A percentile compares a stretch with the other conserved stretches of the same genome.
These are phyloP conservation scores for Anthracocystis setariae DNA, from an alignment of 1,284 basidiomycete genomes.

Conservation along the genomic window DNA sequence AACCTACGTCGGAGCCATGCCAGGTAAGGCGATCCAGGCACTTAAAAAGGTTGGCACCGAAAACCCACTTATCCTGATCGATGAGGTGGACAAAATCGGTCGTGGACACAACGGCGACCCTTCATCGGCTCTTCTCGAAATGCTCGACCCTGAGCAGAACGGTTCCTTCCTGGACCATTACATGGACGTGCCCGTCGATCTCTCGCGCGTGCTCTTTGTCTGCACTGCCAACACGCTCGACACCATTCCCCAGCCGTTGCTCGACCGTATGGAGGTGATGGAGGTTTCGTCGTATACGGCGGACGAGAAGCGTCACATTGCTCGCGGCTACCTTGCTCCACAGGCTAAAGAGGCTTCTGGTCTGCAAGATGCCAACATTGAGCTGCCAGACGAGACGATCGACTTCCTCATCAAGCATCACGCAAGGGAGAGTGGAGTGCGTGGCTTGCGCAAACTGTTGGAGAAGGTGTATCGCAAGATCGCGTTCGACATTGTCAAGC, in stretches of 20 bases:
- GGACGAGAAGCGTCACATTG: slow-evolving; percentile 94
- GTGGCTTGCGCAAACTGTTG: slow-evolving; percentile 63
- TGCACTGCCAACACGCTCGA: slow-evolving; percentile 82
- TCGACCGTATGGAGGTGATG: slow-evolving; percentile 91
- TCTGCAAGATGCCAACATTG: slow-evolving; percentile 70
- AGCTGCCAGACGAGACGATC: slow-evolving; percentile 72
- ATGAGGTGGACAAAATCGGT: slow-evolving; percentile 99
- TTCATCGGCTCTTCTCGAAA: slow-evolving; percentile 90
- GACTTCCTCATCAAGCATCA: slow-evolving; percentile 95
- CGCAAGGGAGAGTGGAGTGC: slow-evolving; percentile 87
- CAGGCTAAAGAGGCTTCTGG: slow-evolving; percentile 93
- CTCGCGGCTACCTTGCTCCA: slow-evolving; percentile 88
- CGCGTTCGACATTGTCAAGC: slow-evolving; percentile 88
- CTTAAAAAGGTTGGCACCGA: slow-evolving; percentile 95
- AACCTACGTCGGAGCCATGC: slow-evolving; percentile 90
- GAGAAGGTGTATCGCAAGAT: slow-evolving; percentile 96
- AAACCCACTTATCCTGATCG: slow-evolving; percentile 90
- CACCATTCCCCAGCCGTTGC: slow-evolving; percentile 93
- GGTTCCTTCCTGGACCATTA: slow-evolving; percentile 95
- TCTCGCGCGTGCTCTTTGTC: slow-evolving; percentile 95
- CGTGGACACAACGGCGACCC: slow-evolving; percentile 93
- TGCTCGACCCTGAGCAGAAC: slow-evolving; percentile 99
- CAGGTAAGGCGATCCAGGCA: slow-evolving; percentile 97
- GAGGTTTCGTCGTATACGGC: slow-evolving; percentile 89
- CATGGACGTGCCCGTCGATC: slow-evolving; percentile 96